Evolutionary conservation across 2,329 filamentous ascomycete species (phyloP).

Genomic region (Fusarium bactridioides): DNA sequence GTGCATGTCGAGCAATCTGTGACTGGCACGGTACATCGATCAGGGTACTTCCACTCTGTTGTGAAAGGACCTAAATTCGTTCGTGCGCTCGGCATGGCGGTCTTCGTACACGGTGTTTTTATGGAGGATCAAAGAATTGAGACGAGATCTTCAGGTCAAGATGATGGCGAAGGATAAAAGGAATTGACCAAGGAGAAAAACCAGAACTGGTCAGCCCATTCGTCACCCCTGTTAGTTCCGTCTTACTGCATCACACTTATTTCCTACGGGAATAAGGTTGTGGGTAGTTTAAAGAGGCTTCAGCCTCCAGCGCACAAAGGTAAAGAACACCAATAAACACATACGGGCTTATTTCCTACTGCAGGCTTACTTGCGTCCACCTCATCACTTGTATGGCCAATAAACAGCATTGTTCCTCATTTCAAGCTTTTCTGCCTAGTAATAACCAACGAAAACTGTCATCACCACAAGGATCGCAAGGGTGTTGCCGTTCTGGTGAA

Average conservation of each 20-base stretch:
- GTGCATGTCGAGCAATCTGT: neutral
- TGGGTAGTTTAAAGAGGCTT: no score
- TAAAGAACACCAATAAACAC: no score
- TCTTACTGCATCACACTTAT: neutral
- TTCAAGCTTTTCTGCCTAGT: neutral
- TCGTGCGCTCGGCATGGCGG: neutral
- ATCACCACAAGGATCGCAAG: neutral
- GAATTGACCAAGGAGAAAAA: neutral
- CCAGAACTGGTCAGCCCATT: neutral
- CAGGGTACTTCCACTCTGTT: neutral
- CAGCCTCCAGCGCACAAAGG: no score
- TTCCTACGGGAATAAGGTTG: no score
- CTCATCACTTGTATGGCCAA: neutral
- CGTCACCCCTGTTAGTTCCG: neutral
- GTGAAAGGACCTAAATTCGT: neutral
- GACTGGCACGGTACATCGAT: neutral
- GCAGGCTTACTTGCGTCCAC: neutral
- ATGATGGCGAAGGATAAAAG: neutral
- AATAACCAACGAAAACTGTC: rapidly evolving
- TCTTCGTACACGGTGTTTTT: no score
- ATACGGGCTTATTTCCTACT: neutral
- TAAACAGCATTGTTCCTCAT: neutral
- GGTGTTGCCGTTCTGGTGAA: neutral
- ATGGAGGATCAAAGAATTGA: neutral
- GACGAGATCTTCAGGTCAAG: neutral